Conservation (phyloP, 2,329 filamentous ascomycete genomes). For the Ramularia endophylla region DNA sequence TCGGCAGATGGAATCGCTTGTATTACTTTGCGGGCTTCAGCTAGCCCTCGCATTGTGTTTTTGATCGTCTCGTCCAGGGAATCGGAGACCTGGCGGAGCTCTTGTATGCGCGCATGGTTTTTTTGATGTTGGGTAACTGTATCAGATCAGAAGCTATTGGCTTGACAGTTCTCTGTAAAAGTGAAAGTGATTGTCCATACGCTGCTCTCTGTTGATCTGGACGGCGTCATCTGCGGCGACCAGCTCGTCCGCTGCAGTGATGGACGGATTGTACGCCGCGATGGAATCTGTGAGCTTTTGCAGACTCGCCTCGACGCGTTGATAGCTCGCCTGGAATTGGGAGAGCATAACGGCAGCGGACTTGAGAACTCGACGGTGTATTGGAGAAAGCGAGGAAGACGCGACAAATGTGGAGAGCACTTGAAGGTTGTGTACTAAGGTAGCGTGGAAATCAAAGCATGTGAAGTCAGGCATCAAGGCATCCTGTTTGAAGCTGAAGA, state of each 20-base stretch:
- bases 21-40: constrained; percentile 67
- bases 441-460: too few species aligned
- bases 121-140: constrained; percentile 67
- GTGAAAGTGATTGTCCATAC: too few species aligned
- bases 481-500: too few species aligned
- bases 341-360: constrained; percentile 32
- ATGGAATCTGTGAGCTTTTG: constrained; percentile 70
- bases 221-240: constrained; percentile 65
- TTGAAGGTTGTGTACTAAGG: too few species aligned
- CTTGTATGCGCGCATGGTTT: constrained; percentile 63
- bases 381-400: too few species aligned
- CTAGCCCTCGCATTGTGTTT: constrained; percentile 62
- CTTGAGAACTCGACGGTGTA: too few species aligned
- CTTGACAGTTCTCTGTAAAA: too few species aligned
- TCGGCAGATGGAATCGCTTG: constrained; percentile 51
- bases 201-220: constrained; percentile 57
- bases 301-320: constrained; percentile 47
- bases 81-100: constrained; percentile 60
- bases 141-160: not conserved
- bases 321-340: constrained; percentile 38
- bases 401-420: too few species aligned
- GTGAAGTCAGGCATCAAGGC: too few species aligned
- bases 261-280: constrained; percentile 72
- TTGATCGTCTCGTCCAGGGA: constrained; percentile 67
- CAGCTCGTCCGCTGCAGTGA: constrained; percentile 61